Conservation (phyloP, 169 alveolate genomes). For the Plasmodium berghei region DNA sequence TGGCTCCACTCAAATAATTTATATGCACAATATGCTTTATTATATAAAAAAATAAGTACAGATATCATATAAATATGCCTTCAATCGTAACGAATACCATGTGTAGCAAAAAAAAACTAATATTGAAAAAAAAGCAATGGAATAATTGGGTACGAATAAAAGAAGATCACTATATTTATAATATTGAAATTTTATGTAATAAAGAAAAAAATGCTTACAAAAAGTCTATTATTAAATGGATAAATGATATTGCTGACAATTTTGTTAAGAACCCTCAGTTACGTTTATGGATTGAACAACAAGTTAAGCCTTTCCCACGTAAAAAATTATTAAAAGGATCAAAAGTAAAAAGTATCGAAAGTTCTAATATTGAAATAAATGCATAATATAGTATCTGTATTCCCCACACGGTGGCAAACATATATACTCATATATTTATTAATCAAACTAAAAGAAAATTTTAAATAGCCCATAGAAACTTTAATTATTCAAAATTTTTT, state of each 20-base stretch:
- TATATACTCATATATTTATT: no score
- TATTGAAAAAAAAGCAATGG: neutral
- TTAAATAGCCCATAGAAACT: no score
- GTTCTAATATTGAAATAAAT: no score
- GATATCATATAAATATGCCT: neutral
- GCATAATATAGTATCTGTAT: no score
- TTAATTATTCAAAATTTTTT: no score
- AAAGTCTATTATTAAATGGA: neutral
- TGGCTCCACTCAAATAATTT: constrained; percentile 6
- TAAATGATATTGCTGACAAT: neutral
- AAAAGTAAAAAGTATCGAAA: no score
- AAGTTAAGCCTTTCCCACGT: neutral
- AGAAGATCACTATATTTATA: neutral
- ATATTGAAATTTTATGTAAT: neutral
- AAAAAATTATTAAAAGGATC: no score
- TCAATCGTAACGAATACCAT: neutral
- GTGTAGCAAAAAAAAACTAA: neutral
- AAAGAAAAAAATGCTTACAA: neutral
- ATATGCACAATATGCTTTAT: neutral
- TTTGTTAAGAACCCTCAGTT: neutral
- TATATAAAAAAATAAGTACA: neutral
- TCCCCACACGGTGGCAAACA: no score
- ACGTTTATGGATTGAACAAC: neutral
- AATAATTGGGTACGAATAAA: neutral
- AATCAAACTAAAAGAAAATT: no score